Evolutionary conservation across 306 rosid genomes (phyloP), one percentile per base, ranked within the genome.

Genomic region (Ammopiptanthus mongolicus): DNA sequence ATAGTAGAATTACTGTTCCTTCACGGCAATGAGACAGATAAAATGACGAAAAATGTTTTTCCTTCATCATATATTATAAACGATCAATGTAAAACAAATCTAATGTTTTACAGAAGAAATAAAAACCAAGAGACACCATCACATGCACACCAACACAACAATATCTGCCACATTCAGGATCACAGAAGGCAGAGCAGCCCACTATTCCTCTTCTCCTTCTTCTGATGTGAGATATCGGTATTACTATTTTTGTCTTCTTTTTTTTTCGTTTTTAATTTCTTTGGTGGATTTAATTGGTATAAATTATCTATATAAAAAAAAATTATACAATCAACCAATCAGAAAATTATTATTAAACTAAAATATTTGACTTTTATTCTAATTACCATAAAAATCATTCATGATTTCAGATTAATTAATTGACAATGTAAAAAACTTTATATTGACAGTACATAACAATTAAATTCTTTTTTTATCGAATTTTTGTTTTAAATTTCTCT

Each of bases 101-200:
- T 11, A 55, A 14, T 15, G 37, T 21, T 31, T 31, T 31, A n/a
- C 2, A 10, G 29, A 68, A 10, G 4, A 25, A 72, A 41, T 15
- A 8, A 72, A 72, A 58, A 29, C 3, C 29, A 34, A 57, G 29
- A 41, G 63, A 69, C 63, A 68, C 52, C 31, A 39, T 55, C 81
- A 44, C 48, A 46, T 59, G 31, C 65, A 29, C 1, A 77, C 22
- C 61, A 39, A 52, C 31, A 39, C 10, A 50, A 71, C 73, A 61
- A 61, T 48, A 73, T 57, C 63, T 62, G 77, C 47, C 65, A 61
- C 58, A 51, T 70, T 78, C 77, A 50, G 72, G 15, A 61, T 52
- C 76, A 50, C 11, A 48, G 77, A 71, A 53, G 46, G 53, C 65
- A 76, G 50, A 37, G 50, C 72, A 57, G 13, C 29, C 48, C n/a